Evolutionary conservation across 345 rosid genomes (phyloP), one percentile per base, ranked within the genome.

Genomic region (Rhizophora mangle): DNA sequence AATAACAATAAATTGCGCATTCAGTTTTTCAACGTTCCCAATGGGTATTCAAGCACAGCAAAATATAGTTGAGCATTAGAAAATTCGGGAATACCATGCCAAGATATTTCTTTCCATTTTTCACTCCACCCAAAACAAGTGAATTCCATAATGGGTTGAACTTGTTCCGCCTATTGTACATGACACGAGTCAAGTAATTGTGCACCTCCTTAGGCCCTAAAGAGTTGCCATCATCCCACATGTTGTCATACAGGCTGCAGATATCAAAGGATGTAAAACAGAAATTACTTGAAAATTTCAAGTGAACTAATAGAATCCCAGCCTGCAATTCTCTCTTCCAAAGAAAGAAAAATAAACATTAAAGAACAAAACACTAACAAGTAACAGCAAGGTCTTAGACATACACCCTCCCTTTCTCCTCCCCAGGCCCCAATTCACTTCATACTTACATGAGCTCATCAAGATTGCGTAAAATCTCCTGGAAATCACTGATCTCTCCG

Each of bases 181-280:
- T 92, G 62, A 95, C 87, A 32, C 98, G 83, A 19, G 96, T 92
- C 78, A 95, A 82, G 72, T 90, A 95, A 85, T 78, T 95, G 85
- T 95, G 99, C 77, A 95, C 87, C 85, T 95, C 99, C 75, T 95
- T 95, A 30, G 99, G 99, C 71, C 99, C 99, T 84, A 95, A 81
- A 20, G 99, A 95, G 80, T 95, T 92, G 51, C 96, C 97, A 73
- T 92, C 99, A 85, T 95, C 99, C 98, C 99, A 92, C 99, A 95
- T 92, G 66, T 92, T 89, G 86, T 95, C 99, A 74, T 92, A 80
- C 65, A 95, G 78, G 79, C 99, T 95, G 85, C 72, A 81, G 78
- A 39, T 56, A 79, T 24, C 24, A 26, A 72, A 68, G 47, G 57
- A 65, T 43, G 67, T 51, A 62, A 69, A 59, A 11, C 21, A 51